Conservation (phyloP, 2,329 filamentous ascomycete species). For the Acrocalymma vagum region DNA sequence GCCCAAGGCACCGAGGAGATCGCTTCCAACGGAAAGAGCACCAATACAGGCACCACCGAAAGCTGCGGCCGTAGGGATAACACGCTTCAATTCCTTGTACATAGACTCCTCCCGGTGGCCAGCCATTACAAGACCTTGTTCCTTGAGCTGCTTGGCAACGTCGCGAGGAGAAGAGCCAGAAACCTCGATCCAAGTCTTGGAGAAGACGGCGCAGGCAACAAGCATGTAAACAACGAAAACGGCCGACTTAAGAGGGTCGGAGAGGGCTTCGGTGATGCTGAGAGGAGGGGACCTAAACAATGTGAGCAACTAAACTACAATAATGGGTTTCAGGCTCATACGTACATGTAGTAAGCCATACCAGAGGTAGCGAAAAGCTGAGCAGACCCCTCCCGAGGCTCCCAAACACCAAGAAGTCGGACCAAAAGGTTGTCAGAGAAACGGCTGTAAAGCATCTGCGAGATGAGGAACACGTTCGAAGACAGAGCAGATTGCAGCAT, state of each 20-base stretch:
- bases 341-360: constrained; percentile 95
- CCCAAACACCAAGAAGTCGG: constrained; percentile 97
- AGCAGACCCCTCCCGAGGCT: constrained; percentile 93
- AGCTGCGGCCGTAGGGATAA: constrained; percentile 96
- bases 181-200: constrained; percentile 99
- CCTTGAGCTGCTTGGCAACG: constrained; percentile 99
- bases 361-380: constrained; percentile 94
- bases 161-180: constrained; percentile 97
- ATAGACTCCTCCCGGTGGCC: constrained; percentile 99
- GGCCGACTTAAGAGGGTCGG: constrained; percentile 95
- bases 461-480: constrained; percentile 99
- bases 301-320: constrained; percentile 20
- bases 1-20: constrained; percentile 94
- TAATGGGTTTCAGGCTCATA: constrained; percentile 3
- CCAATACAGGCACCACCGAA: constrained; percentile 99
- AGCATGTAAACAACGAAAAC: constrained; percentile 99
- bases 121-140: constrained; percentile 99
- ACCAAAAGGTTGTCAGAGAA: constrained; percentile 99
- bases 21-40: constrained; percentile 92
- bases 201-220: constrained; percentile 96
- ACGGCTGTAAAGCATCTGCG: constrained; percentile 98
- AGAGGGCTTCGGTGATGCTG: constrained; percentile 95
- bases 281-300: constrained; percentile 76
- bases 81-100: constrained; percentile 99
- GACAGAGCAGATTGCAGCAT: constrained; percentile 99